phyloP scores from a whole-genome alignment of 2,329 filamentous ascomycete genomes.

The Clarireedia hainanense region DNA sequence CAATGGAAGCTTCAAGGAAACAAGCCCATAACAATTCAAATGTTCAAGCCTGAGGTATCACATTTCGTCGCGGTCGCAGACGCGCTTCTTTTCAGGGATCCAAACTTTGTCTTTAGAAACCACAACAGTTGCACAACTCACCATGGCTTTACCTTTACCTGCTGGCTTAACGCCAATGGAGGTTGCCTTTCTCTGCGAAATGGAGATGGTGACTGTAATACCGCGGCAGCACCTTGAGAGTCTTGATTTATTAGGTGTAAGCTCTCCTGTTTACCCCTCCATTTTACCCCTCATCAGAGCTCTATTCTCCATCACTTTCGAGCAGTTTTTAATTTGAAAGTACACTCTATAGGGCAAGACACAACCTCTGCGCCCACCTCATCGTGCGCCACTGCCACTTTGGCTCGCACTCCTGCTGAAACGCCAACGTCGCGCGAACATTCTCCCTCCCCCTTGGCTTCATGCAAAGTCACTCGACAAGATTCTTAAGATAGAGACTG shows the following conservation, averaged over 20 bases:
- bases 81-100: background rate
- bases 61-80: background rate
- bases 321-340: constrained; percentile 28
- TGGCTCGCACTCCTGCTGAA: constrained; percentile 96
- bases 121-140: background rate
- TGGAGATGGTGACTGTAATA: constrained; percentile 90
- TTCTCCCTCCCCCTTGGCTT: constrained; percentile 85
- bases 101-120: background rate
- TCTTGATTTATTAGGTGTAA: constrained; percentile 77
- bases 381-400: constrained; percentile 71
- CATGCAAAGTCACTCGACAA: constrained; percentile 64
- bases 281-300: background rate
- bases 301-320: too few species aligned
- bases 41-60: too few species aligned
- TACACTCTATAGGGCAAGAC: constrained; percentile 59
- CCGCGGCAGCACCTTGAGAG: constrained; percentile 84
- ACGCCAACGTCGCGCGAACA: constrained; percentile 87
- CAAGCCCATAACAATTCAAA: too few species aligned
- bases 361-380: constrained; percentile 68
- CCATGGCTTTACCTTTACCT: constrained; percentile 29
- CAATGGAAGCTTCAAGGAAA: too few species aligned
- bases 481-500: constrained; percentile 74
- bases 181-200: constrained; percentile 91
- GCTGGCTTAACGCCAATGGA: constrained; percentile 70
- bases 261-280: constrained; percentile 30